Percentiles rank a stretch among this genome's conserved stretches.
phyloP scores from a whole-genome alignment of 345 rosid species.

The Dovyalis caffra region DNA sequence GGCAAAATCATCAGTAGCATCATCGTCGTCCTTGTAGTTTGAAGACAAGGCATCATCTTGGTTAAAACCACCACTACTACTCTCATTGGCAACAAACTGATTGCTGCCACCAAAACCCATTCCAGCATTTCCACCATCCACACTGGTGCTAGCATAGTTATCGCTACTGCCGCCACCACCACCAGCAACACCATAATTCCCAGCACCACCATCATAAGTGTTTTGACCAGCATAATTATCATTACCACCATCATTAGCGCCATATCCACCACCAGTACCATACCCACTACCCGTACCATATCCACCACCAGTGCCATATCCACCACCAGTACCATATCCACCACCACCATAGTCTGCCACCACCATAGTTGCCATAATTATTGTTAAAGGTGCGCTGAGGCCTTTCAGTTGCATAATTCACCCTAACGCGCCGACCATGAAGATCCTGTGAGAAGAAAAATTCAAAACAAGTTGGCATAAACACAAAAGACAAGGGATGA shows the following conservation, averaged over 20 bases:
- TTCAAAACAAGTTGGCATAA: neutral
- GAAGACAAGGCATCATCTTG: slow-evolving; percentile 26
- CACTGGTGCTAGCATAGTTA: slow-evolving; percentile 23
- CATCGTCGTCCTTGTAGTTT: slow-evolving; percentile 39
- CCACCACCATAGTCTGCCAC: neutral
- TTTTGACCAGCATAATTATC: slow-evolving; percentile 6
- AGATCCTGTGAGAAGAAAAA: slow-evolving; percentile 49
- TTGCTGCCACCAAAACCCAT: slow-evolving; percentile 21
- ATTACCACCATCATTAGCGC: neutral
- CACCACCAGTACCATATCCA: neutral
- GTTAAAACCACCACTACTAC: slow-evolving; percentile 23
- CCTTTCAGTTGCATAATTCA: slow-evolving; percentile 77
- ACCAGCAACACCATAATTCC: slow-evolving; percentile 21
- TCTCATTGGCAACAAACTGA: slow-evolving; percentile 30
- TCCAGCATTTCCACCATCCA: slow-evolving; percentile 29
- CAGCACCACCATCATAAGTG: slow-evolving; percentile 21
- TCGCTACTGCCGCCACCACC: slow-evolving; percentile 29
- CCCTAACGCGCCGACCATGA: slow-evolving; percentile 72
- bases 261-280: slow-evolving; percentile 23
- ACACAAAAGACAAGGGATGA: neutral
- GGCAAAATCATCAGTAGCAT: slow-evolving; percentile 46
- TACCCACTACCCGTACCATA: slow-evolving; percentile 16
- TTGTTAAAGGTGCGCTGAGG: slow-evolving; percentile 20
- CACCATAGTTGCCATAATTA: slow-evolving; percentile 19
- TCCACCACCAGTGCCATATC: neutral